Evolutionary conservation across 345 rosid genomes (phyloP).

Genomic region (Nephelium lappaceum): DNA sequence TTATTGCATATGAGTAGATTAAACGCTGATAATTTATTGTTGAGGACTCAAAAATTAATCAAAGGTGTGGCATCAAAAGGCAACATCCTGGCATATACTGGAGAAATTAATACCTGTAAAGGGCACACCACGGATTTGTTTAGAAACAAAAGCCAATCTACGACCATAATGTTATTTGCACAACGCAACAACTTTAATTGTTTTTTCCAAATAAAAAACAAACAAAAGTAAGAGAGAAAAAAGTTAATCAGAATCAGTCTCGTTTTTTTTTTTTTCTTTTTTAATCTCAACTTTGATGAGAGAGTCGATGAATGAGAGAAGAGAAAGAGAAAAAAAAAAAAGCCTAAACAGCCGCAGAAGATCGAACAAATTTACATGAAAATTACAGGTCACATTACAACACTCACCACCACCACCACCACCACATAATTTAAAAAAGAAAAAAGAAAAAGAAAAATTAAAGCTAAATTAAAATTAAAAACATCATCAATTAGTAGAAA

Average conservation of each 20-base stretch:
- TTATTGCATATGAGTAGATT: no score
- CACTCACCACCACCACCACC: constrained; percentile 15
- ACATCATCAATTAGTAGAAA: constrained; percentile 28
- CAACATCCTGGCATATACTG: background rate
- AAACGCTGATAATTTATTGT: no score
- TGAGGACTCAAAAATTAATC: no score
- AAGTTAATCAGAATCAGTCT: constrained; percentile 7
- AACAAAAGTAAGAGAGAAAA: background rate
- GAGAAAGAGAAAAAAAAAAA: background rate
- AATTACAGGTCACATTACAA: constrained; percentile 39
- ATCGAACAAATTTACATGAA: constrained; percentile 38
- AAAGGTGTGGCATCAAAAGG: background rate
- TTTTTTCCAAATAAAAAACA: background rate
- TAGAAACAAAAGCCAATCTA: background rate
- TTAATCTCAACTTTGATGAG: background rate
- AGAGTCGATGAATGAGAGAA: background rate
- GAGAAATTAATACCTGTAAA: background rate
- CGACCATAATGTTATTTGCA: background rate
- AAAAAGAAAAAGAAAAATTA: constrained; percentile 9
- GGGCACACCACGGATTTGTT: no score
- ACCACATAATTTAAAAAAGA: background rate
- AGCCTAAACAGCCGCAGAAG: constrained; percentile 35
- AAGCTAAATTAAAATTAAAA: constrained; percentile 10
- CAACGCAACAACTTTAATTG: background rate
- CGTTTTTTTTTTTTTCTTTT: background rate